Percentiles rank a stretch among this genome's conserved stretches.
Conservation (phyloP, 345 rosid genomes). For the Rhizophora mangle region DNA sequence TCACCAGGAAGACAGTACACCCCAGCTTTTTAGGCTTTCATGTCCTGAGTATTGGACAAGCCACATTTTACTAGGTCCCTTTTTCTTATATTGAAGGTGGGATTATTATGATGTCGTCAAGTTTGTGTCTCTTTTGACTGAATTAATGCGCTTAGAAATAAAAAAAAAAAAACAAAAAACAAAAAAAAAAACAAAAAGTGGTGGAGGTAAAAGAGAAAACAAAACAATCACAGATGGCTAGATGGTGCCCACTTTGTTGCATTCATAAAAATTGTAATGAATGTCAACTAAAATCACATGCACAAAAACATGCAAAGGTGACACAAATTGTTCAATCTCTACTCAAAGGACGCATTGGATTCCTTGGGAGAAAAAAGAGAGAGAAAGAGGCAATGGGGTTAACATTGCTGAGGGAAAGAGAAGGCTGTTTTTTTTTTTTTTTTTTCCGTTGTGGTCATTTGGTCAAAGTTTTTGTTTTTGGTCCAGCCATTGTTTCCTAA, state of each 20-base stretch:
- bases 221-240: background rate
- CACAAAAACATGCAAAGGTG: slow-evolving; percentile 6
- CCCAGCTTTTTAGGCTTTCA: slow-evolving; percentile 9
- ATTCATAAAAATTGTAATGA: background rate
- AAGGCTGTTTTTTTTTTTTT: background rate
- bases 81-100: background rate
- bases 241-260: background rate
- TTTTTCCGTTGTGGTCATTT: slow-evolving; percentile 2
- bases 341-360: slow-evolving; percentile 24
- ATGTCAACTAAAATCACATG: slow-evolving; percentile 15
- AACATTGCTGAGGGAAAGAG: background rate
- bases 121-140: too few species aligned
- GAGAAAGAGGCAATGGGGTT: background rate
- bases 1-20: slow-evolving; percentile 1
- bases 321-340: slow-evolving; percentile 10
- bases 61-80: background rate
- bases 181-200: too few species aligned
- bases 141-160: too few species aligned
- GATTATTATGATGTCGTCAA: too few species aligned
- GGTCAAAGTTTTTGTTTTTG: background rate
- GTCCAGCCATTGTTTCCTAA: too few species aligned
- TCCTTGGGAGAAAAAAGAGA: slow-evolving; percentile 6
- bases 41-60: background rate
- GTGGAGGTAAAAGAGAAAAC: too few species aligned
- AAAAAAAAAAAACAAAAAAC: too few species aligned